phyloP scores from a whole-genome alignment of 148 eudicot genomes.

The Fagopyrum homotropicum region DNA sequence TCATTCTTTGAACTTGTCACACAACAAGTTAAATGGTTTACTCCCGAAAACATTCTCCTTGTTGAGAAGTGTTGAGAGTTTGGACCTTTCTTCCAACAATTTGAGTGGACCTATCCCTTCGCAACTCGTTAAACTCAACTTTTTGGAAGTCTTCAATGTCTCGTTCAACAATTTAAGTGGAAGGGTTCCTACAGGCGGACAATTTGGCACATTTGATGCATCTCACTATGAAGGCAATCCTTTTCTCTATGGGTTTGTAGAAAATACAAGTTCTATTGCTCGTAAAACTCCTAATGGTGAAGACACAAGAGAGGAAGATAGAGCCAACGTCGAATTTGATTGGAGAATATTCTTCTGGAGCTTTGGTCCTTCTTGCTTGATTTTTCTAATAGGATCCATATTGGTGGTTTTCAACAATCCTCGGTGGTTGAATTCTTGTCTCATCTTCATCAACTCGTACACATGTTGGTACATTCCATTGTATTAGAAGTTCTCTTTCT shows the following conservation, averaged over 20 bases:
- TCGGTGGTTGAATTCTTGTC: not conserved
- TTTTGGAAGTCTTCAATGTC: constrained; percentile 13
- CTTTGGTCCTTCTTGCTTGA: not conserved
- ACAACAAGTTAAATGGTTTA: constrained; percentile 13
- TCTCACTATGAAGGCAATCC: constrained; percentile 15
- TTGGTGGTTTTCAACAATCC: not conserved
- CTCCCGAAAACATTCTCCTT: constrained; percentile 14
- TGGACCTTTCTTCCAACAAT: constrained; percentile 20
- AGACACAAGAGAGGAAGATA: not conserved
- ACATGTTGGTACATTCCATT: not conserved
- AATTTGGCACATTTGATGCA: constrained; percentile 8
- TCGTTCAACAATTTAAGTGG: constrained; percentile 17
- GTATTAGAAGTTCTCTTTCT: not conserved
- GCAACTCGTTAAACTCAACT: not conserved
- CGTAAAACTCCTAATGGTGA: not conserved
- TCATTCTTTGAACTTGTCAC: constrained; percentile 16
- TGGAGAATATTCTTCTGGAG: not conserved
- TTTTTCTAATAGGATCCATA: not conserved
- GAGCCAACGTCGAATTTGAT: not conserved
- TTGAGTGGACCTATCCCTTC: constrained; percentile 14
- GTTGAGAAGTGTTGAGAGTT: constrained; percentile 13
- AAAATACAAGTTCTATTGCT: not conserved
- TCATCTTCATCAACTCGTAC: not conserved
- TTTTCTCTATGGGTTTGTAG: constrained; percentile 3
- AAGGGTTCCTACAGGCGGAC: not conserved